phyloP scores from a whole-genome alignment of 2,329 filamentous ascomycete genomes.

The Alternaria rosae region DNA sequence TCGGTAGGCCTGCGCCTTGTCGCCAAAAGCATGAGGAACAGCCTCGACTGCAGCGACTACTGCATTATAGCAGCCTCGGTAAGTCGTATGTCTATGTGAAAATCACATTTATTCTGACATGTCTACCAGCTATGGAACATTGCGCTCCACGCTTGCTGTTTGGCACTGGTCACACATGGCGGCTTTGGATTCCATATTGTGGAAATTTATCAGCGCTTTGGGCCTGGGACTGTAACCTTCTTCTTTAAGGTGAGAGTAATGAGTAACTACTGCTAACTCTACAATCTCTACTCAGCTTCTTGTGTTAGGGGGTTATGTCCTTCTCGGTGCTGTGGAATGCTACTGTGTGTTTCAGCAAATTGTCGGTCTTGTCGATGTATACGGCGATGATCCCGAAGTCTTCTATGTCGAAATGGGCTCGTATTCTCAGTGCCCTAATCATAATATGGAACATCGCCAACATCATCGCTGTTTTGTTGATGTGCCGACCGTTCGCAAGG shows the following conservation, averaged over 20 bases:
- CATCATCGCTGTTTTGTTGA: conserved; percentile 22
- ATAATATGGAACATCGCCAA: conserved; percentile 21
- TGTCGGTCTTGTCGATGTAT: conserved; percentile 32
- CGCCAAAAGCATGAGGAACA: conserved; percentile 12
- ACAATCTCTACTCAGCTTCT: not conserved
- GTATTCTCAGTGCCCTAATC: conserved; percentile 15
- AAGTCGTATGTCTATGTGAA: not conserved
- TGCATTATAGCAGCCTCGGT: conserved; percentile 20
- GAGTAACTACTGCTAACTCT: not conserved
- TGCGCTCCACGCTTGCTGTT: conserved; percentile 24
- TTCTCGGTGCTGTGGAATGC: conserved; percentile 31
- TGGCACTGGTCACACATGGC: conserved; percentile 25
- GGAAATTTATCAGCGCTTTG: conserved; percentile 25
- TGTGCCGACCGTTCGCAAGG: conserved; percentile 23
- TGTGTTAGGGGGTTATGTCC: conserved; percentile 26
- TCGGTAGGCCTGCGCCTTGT: conserved; percentile 18
- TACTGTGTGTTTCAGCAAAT: conserved; percentile 27
- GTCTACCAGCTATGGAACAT: conserved; percentile 21
- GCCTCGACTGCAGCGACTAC: conserved; percentile 24
- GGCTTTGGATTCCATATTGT: conserved; percentile 28
- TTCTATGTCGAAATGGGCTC: conserved; percentile 18
- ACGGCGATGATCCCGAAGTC: conserved; percentile 19
- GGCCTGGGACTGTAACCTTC: conserved; percentile 20
- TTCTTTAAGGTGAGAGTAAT: conserved; percentile 27
- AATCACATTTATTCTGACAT: not conserved